A percentile compares a stretch with the other conserved stretches of the same genome.
Conservation (phyloP, 495 filamentous ascomycete genomes). For the Tuber microsphaerosporum region DNA sequence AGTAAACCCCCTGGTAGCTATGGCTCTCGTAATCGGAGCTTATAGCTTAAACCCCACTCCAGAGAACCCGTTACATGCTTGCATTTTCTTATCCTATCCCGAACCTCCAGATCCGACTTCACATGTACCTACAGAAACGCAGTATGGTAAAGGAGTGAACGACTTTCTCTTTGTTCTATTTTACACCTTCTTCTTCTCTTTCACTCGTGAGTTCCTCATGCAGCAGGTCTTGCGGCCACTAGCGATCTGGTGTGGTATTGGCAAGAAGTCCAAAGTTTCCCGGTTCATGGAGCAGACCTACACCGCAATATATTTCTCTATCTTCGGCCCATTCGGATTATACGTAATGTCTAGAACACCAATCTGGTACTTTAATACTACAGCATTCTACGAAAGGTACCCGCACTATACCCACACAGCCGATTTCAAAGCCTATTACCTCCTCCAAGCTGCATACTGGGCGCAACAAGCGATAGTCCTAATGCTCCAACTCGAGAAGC, state of each 20-base stretch:
- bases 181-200: slow-evolving; percentile 81
- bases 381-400: slow-evolving; percentile 83
- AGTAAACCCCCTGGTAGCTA: slow-evolving; percentile 66
- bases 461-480: slow-evolving; percentile 90
- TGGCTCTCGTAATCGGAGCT: slow-evolving; percentile 56
- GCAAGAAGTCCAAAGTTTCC: slow-evolving; percentile 67
- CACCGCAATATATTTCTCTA: slow-evolving; percentile 86
- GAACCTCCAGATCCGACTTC: slow-evolving; percentile 51
- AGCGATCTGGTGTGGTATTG: slow-evolving; percentile 64
- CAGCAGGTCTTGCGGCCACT: slow-evolving; percentile 78
- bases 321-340: slow-evolving; percentile 79
- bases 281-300: slow-evolving; percentile 98
- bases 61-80: slow-evolving; percentile 74
- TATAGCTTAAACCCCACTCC: slow-evolving; percentile 73
- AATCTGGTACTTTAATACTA: slow-evolving; percentile 91
- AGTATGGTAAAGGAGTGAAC: slow-evolving; percentile 83
- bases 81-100: slow-evolving; percentile 89
- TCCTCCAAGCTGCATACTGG: slow-evolving; percentile 95
- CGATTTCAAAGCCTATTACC: slow-evolving; percentile 93
- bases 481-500: slow-evolving; percentile 83
- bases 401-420: slow-evolving; percentile 79
- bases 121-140: slow-evolving; percentile 46
- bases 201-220: slow-evolving; percentile 96
- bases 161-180: slow-evolving; percentile 85
- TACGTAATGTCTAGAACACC: slow-evolving; percentile 86